Base-by-base conservation (phyloP, 371 early-diverging fungal genomes). In the Fennellomyces sp. region DNA sequence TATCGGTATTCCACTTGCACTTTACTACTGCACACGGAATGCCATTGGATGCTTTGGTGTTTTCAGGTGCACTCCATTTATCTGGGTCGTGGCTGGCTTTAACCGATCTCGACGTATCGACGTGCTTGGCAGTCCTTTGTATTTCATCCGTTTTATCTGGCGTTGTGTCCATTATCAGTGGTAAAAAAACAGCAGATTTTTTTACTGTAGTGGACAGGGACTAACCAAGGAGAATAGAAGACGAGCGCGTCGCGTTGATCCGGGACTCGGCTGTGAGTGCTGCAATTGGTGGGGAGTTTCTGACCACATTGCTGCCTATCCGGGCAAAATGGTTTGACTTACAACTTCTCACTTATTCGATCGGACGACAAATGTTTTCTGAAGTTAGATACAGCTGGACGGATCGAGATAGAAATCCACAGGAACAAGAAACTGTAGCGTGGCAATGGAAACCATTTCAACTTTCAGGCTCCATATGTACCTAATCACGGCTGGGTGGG, bases 61-160 rank as follows among this genome's bases (percentile, higher is more conserved):
- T 81, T 30, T 81, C 81, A n/a, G 69, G 81, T 58, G 67, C 75
- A 28, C 81, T n/a, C 75, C 81, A 15, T 49, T 78, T n/a, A 12
- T 81, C n/a, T 58, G 47, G 47, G 67, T 65, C 29, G 33, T 73
- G 17, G 52, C 60, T 50, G 58, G 49, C 1, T 64, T 73, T 35
- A 28, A 63, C 26, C 52, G 58, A 41, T 36, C 48, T 15, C 61
- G 69, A 48, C 56, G 45, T 17, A 31, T 81, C 19, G 76, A 81
- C 66, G 56, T 76, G 12, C 35, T 81, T 15, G 78, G 78, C 58
- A 27, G 53, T 81, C 12, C 60, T 69, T 59, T 57, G 76, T 5
- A 28, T 78, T 48, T 67, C 75, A 0, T 81, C 68, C 54, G 58
- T 71, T 53, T 5, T 78, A 15, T 78, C 78, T 7, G 81, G 69